Evolutionary conservation across 2,329 filamentous ascomycete genomes (phyloP).

Genomic region (Ophiostoma ulmi): DNA sequence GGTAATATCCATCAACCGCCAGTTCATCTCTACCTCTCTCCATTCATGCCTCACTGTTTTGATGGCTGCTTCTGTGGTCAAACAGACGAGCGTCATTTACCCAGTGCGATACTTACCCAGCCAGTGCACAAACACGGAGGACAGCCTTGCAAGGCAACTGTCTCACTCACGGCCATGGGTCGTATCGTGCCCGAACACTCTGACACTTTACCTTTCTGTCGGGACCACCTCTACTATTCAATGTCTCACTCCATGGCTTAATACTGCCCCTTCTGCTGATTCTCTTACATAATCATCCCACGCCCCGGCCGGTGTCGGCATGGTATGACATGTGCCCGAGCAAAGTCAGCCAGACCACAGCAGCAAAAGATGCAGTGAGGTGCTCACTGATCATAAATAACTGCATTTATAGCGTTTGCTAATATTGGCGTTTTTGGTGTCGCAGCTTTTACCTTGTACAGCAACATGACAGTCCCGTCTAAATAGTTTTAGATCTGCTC

Average conservation of each 20-base stretch:
- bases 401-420: too few species aligned
- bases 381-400: too few species aligned
- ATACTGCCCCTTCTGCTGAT: neutral
- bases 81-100: neutral
- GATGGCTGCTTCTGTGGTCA: neutral
- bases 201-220: neutral
- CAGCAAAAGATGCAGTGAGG: too few species aligned
- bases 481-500: neutral
- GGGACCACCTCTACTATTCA: neutral
- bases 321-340: neutral
- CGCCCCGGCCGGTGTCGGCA: neutral
- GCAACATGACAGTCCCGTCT: neutral
- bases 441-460: neutral
- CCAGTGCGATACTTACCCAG: neutral
- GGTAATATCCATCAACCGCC: neutral
- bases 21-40: neutral
- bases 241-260: neutral
- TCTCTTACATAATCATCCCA: slow-evolving; percentile 9
- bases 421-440: neutral
- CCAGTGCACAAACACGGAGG: slow-evolving; percentile 4
- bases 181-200: neutral
- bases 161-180: neutral
- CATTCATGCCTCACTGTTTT: neutral
- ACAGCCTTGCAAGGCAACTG: slow-evolving; percentile 7
- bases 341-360: neutral